Evolutionary conservation across 2,329 filamentous ascomycete species (phyloP).

Genomic region (Stachybotrys echinatus): DNA sequence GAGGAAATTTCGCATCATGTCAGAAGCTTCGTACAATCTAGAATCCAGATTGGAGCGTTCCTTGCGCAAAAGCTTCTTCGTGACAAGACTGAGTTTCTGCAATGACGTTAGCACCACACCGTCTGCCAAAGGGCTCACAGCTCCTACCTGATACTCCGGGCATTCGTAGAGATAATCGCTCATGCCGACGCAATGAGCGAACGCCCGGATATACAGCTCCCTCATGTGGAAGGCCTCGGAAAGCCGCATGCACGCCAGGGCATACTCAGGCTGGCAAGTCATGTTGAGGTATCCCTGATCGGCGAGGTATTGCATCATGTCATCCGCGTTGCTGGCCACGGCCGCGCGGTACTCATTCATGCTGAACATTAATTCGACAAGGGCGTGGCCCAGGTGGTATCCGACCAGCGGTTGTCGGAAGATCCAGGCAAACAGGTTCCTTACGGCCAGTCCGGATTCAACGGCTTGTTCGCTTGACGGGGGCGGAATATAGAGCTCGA

Average conservation of each 20-base stretch:
- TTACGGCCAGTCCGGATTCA: constrained; percentile 60
- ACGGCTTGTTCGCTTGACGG: constrained; percentile 53
- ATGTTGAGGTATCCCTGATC: constrained; percentile 66
- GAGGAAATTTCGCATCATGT: constrained; percentile 61
- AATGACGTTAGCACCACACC: constrained; percentile 11
- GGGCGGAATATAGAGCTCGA: constrained; percentile 67
- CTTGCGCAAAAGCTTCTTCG: constrained; percentile 60
- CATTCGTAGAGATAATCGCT: constrained; percentile 51
- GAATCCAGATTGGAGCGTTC: constrained; percentile 61
- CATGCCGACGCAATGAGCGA: constrained; percentile 77
- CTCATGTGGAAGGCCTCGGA: constrained; percentile 60
- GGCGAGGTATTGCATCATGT: constrained; percentile 61
- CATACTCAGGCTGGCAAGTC: constrained; percentile 59
- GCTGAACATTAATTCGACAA: constrained; percentile 60
- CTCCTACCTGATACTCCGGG: constrained; percentile 55
- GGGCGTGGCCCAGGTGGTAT: constrained; percentile 54
- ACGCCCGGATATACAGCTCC: constrained; percentile 67
- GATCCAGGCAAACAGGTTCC: constrained; percentile 73
- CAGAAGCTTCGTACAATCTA: constrained; percentile 52
- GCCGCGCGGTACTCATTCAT: constrained; percentile 56
- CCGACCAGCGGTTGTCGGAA: constrained; percentile 63
- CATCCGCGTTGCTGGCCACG: constrained; percentile 51
- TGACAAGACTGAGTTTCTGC: constrained; percentile 44
- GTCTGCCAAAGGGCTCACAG: background rate
- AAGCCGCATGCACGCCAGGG: constrained; percentile 61